Conservation (phyloP, 1,284 basidiomycete genomes). For the Leccinum pseudoinsigne region DNA sequence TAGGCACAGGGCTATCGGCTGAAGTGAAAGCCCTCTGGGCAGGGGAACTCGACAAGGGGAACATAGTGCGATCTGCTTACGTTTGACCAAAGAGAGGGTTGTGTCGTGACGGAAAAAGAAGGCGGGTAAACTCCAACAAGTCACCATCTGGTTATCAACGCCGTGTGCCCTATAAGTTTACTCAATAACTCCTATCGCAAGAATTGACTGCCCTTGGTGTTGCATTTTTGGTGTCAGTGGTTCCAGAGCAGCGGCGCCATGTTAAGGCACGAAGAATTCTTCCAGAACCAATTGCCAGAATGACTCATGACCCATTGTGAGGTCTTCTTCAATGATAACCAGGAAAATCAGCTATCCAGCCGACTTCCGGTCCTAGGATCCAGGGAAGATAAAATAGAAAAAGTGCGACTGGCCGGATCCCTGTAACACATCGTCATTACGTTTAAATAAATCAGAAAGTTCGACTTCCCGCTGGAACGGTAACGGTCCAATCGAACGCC, state of each 20-base stretch:
- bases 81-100: slow-evolving; percentile 12
- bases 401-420: neutral
- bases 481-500: neutral
- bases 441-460: neutral
- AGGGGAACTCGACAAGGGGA: slow-evolving; percentile 4
- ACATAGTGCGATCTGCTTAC: slow-evolving; percentile 6
- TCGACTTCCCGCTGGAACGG: neutral
- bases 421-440: slow-evolving; percentile 1
- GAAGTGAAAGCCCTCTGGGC: slow-evolving; percentile 6
- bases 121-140: slow-evolving; percentile 1
- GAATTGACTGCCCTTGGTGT: slow-evolving; percentile 11
- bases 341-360: neutral
- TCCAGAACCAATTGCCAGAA: neutral
- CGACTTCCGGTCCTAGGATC: neutral
- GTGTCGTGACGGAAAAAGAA: slow-evolving; percentile 5
- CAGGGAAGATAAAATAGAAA: neutral
- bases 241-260: neutral
- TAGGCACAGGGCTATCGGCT: slow-evolving; percentile 9
- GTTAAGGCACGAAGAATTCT: neutral
- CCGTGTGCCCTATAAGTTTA: slow-evolving; percentile 15
- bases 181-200: slow-evolving; percentile 15
- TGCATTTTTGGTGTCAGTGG: slow-evolving; percentile 1
- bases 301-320: neutral
- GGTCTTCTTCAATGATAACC: neutral
- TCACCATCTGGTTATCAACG: slow-evolving; percentile 5